phyloP scores from a whole-genome alignment of 2,329 filamentous ascomycete species.

The Curvularia hawaiiensis region DNA sequence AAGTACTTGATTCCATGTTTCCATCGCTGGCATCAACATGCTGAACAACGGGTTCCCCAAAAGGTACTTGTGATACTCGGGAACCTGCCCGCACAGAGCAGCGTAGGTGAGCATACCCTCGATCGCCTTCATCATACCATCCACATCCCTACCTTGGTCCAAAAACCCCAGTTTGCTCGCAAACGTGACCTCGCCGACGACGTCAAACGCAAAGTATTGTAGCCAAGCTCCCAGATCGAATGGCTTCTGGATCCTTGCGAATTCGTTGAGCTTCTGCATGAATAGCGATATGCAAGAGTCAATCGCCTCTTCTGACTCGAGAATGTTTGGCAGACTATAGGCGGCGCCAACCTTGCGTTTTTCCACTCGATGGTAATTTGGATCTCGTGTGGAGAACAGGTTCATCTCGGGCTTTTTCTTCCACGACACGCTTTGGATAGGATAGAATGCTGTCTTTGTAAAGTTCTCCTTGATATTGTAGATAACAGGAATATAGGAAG shows the following conservation, averaged over 20 bases:
- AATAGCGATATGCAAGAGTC: not conserved
- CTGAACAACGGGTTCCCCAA: not conserved
- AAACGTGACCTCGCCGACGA: not conserved
- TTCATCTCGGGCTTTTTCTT: not conserved
- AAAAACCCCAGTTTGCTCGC: not conserved
- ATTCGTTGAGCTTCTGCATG: not conserved
- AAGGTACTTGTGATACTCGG: not conserved
- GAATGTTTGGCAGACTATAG: not conserved
- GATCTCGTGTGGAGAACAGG: not conserved
- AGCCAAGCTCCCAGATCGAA: not conserved
- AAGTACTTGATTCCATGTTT: not conserved
- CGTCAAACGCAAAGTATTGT: conserved; percentile 1
- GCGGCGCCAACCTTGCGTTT: not conserved
- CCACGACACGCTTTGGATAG: not conserved
- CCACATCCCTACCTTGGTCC: not conserved
- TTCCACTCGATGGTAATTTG: not conserved
- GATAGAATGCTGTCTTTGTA: not conserved
- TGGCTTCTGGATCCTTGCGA: not conserved
- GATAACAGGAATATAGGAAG: not conserved
- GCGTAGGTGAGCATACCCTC: not conserved
- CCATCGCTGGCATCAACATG: not conserved
- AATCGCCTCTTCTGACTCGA: not conserved
- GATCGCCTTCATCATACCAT: not conserved
- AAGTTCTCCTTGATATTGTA: not conserved
- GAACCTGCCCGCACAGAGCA: not conserved